Conservation (phyloP, 2,329 filamentous ascomycete species). For the Colletotrichum lindemuthianum region DNA sequence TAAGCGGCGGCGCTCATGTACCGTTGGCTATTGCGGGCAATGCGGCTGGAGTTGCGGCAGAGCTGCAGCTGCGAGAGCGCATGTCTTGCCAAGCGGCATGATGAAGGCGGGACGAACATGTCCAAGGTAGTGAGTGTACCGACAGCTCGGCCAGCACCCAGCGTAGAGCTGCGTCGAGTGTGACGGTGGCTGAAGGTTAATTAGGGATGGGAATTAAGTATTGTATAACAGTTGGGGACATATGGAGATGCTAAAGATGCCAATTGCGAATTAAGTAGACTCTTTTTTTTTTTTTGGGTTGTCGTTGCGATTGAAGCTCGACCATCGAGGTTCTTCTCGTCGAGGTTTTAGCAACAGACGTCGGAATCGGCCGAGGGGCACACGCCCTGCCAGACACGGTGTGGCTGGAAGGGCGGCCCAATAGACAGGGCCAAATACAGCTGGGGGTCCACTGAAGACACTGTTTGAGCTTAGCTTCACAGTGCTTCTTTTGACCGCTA, state of each 20-base stretch:
- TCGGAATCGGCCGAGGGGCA: constrained; percentile 20
- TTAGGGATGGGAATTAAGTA: not conserved
- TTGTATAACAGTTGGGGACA: not conserved
- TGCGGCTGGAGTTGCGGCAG: constrained; percentile 1
- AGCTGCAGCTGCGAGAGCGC: constrained; percentile 21
- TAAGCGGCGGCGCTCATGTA: constrained; percentile 32
- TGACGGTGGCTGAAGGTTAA: not conserved
- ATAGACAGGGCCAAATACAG: too few relatives aligned
- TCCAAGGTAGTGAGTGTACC: not conserved
- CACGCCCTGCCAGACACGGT: constrained; percentile 6
- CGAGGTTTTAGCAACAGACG: constrained; percentile 1
- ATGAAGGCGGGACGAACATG: constrained; percentile 32
- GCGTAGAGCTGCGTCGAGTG: not conserved
- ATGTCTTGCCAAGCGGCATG: constrained; percentile 29
- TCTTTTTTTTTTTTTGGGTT: not conserved
- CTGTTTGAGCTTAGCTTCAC: constrained; percentile 12
- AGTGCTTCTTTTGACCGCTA: too few relatives aligned
- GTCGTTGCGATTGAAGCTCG: not conserved
- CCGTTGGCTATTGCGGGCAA: constrained; percentile 3
- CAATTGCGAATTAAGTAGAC: not conserved
- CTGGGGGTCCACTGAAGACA: constrained; percentile 9
- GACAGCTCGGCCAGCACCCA: constrained; percentile 3
- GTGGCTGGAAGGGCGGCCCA: not conserved
- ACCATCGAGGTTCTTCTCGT: not conserved
- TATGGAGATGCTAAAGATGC: not conserved